Evolutionary conservation across 495 filamentous ascomycete genomes (phyloP), one percentile per base, ranked within the genome.

Genomic region (Choiromyces venosus): DNA sequence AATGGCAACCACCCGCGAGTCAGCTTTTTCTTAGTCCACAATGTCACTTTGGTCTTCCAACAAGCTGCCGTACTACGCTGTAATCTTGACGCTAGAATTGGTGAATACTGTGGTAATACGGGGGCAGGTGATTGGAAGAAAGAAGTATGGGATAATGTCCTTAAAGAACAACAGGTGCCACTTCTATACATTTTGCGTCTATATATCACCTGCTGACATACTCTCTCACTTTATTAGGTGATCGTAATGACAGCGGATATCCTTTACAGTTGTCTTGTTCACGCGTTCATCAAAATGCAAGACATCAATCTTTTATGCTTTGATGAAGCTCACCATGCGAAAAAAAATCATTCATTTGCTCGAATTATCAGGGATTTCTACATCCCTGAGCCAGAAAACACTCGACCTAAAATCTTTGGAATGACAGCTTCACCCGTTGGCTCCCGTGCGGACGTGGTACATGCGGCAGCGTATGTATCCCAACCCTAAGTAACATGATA

Each of bases 351-450:
- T 79, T 86, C 93, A 0, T 99, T 97, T 82, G 94, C 95, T 36
- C 86, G 92, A 37, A 96, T 99, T 71, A 92, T 98, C 80, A 92
- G 91, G 76, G 92, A 97, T 46, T 92, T 90, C 73, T 99, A 97
- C 77, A 71, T 87, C 39, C 80, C 83, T 40, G 82, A 84, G 21
- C 79, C 83, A 0, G 81, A 81, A 1, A 78, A 82, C 1, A 84
- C 82, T 29, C 86, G 89, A 2, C 96, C 95, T 19, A 90, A 90
- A 71, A 89, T 99, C 35, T 92, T 99, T 78, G 95, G 94, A 25
- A 97, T 99, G 94, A 99, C 95, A 12, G 95, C 95, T 21, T 97
- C 94, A 14, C 95, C 95, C 2, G 90, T 98, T n/a, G 94, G 98
- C 84, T 89, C 91, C 3, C 89, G 91, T 76, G 85, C 86, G 0